Base-by-base conservation (phyloP, 345 rosid species). In the Camelina laxa region DNA sequence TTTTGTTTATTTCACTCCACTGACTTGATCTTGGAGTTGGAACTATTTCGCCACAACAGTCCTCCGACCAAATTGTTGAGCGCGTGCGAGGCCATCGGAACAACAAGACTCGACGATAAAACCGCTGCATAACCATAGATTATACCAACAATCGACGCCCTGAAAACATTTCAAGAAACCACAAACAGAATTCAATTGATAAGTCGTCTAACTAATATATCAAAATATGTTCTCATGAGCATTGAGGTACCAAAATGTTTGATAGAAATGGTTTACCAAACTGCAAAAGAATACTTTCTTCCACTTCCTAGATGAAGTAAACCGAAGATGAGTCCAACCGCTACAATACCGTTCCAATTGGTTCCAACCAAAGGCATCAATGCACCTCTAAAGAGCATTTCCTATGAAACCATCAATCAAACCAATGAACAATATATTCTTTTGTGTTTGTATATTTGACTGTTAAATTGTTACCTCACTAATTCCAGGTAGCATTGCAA, bases 61-160 rank as follows among this genome's bases (percentile, higher is more conserved):
- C 48, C 48, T 42, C 48, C 48, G 3, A 5, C 48, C 48, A 42
- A 42, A 14, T 42, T 42, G 48, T 42, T 42, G 16, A 42, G 16
- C 2, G 48, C 48, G 48, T 42, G 48, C 0, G 48, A 14, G 16
- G 48, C 48, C 48, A 42, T 42, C 16, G 48, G 48, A 42, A 42
- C 97, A 6, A 83, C 0, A 67, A 92, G 64, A 83, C 91, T 87
- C 4, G 91, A 86, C 2, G 97, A 84, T 41, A 79, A 38, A 60
- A 84, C 76, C 13, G 94, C 79, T 11, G 96, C 88, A 42, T 82
- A 92, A 59, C 97, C 94, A 45, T 90, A 95, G 5, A 79, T 71
- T 48, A 87, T 59, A 50, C 97, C 97, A 0, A 90, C 99, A 72
- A 89, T 81, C 15, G 93, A 89, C 27, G 93, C 97, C 99, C 97